phyloP scores from a whole-genome alignment of 2,329 filamentous ascomycete genomes.

The Phyllosticta citrichinensis region DNA sequence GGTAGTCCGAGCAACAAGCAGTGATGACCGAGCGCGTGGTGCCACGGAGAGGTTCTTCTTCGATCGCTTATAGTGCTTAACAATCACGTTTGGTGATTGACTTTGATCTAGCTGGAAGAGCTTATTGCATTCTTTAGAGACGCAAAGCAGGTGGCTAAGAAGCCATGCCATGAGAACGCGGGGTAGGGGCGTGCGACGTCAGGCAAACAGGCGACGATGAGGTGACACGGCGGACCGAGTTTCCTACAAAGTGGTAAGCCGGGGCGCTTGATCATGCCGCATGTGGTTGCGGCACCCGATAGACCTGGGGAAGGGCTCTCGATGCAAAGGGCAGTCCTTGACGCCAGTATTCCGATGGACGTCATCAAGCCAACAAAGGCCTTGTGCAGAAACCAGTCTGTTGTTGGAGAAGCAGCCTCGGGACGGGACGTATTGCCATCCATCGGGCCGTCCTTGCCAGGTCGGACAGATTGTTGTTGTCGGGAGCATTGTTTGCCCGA shows the following conservation, averaged over 20 bases:
- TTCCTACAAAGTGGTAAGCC: background rate
- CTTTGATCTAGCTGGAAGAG: too few relatives aligned
- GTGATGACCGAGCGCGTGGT: background rate
- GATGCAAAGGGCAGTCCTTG: background rate
- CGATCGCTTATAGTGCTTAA: too few relatives aligned
- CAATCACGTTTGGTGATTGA: too few relatives aligned
- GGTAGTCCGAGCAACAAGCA: background rate
- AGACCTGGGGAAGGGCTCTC: background rate
- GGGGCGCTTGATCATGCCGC: background rate
- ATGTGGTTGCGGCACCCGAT: background rate
- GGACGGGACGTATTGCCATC: too few relatives aligned
- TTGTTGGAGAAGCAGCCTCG: too few relatives aligned
- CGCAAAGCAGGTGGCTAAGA: background rate
- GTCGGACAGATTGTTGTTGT: too few relatives aligned
- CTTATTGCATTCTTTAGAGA: too few relatives aligned
- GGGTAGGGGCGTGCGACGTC: background rate
- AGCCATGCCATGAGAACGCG: background rate
- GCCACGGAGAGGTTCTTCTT: too few relatives aligned
- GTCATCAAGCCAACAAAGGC: background rate
- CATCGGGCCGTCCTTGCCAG: background rate
- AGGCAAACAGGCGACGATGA: background rate
- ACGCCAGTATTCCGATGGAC: background rate
- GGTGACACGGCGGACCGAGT: background rate
- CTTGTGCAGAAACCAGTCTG: too few relatives aligned
- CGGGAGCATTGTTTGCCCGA: too few relatives aligned